A percentile compares a stretch with the other conserved stretches of the same genome.
Evolutionary conservation across 2,329 filamentous ascomycete genomes (phyloP).

Genomic region (Mollisiaceae sp.): DNA sequence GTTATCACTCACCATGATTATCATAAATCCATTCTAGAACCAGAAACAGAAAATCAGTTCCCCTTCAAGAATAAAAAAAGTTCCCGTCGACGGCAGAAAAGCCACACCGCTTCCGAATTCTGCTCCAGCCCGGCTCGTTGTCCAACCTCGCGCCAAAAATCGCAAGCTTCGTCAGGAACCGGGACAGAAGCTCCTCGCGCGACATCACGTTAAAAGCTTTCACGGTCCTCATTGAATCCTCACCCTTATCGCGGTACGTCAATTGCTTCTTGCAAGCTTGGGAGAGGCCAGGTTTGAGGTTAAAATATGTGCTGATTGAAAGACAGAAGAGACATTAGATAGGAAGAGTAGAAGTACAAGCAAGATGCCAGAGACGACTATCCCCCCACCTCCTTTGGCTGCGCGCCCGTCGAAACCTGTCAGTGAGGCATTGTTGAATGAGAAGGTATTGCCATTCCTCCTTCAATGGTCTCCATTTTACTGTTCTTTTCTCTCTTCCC

Average conservation of each 20-base stretch:
- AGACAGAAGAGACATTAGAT: neutral
- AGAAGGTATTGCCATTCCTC: slow-evolving; percentile 72
- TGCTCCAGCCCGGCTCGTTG: neutral
- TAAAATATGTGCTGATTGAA: neutral
- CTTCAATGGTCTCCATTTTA: neutral
- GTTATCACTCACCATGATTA: slow-evolving; percentile 28
- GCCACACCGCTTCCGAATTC: slow-evolving; percentile 17
- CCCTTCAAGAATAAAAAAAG: slow-evolving; percentile 16
- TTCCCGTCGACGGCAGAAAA: slow-evolving; percentile 21
- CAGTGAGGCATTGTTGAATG: slow-evolving; percentile 97
- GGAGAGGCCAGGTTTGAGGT: neutral
- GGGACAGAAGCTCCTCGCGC: slow-evolving; percentile 1
- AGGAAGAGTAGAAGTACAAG: neutral
- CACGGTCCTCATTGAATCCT: neutral
- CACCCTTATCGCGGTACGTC: neutral
- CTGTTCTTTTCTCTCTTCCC: neutral
- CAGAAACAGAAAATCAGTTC: neutral
- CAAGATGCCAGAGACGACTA: slow-evolving; percentile 41
- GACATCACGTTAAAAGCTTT: neutral
- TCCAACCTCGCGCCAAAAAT: neutral
- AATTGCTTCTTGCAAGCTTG: neutral
- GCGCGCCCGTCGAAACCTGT: slow-evolving; percentile 78
- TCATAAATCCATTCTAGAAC: slow-evolving; percentile 2
- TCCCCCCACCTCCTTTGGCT: slow-evolving; percentile 64
- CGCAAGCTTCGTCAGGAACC: slow-evolving; percentile 8